phyloP scores from a whole-genome alignment of 768 basidiomycete species.

The Auriscalpium microsporum region DNA sequence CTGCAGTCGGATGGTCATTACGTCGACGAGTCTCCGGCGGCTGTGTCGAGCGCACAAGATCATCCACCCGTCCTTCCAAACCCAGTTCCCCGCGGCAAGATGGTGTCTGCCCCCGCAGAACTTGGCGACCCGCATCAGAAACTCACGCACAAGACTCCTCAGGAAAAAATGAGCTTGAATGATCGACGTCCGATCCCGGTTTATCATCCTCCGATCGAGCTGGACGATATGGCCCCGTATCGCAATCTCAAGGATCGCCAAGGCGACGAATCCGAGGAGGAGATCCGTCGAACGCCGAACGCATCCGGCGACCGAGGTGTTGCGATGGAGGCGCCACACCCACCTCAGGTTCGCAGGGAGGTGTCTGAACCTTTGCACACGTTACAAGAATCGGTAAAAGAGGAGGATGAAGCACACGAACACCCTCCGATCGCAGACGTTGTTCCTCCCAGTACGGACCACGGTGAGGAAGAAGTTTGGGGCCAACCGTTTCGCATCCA shows the following conservation, averaged over 20 bases:
- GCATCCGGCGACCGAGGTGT: not conserved
- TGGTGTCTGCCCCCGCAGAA: constrained; percentile 44
- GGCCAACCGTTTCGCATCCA: constrained; percentile 75
- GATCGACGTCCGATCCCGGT: not conserved
- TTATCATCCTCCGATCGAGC: constrained; percentile 24
- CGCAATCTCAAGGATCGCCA: constrained; percentile 23
- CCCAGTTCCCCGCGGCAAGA: not conserved
- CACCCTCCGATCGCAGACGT: not conserved
- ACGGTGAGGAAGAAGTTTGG: constrained; percentile 36
- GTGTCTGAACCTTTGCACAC: not conserved
- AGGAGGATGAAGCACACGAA: constrained; percentile 18
- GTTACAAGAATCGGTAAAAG: constrained; percentile 15
- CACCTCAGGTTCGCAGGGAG: not conserved
- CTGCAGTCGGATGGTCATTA: constrained; percentile 32
- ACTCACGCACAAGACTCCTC: constrained; percentile 22
- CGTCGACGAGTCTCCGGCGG: constrained; percentile 36
- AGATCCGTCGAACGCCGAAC: constrained; percentile 2
- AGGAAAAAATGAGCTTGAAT: constrained; percentile 27
- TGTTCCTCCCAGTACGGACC: not conserved
- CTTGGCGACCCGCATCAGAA: constrained; percentile 31
- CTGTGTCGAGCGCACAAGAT: constrained; percentile 10
- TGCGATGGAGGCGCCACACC: constrained; percentile 1
- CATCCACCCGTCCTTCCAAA: not conserved
- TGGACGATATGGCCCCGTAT: constrained; percentile 33
- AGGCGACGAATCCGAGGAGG: not conserved